Base-by-base conservation (phyloP, 768 basidiomycete species). In the Fomitopsis serialis region DNA sequence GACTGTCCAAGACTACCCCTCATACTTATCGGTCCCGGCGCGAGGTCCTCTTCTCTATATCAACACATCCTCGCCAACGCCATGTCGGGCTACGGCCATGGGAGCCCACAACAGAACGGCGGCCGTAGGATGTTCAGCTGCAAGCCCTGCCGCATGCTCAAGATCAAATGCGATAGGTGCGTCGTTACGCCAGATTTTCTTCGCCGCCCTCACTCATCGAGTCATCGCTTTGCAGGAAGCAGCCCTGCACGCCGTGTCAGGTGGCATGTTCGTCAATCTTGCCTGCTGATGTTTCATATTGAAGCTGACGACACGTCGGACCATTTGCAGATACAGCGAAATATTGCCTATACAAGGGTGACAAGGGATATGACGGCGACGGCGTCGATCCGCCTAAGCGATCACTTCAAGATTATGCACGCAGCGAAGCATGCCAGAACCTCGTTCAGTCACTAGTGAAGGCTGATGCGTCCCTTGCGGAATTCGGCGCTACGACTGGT, bases 111-210 rank as follows among this genome's bases (percentile, higher is more conserved):
- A 40, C 29, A 32, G 6, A 40, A 40, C 37, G 37, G 37, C 37
- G 19, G 15, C 0, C 77, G 90, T 54, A 92, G 92, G 65, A 89
- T 89, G n/a, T 90, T 92, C 61, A 92, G 92, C 71, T 92, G 90
- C 65, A 89, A 89, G 61, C 90, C 90, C 2, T 92, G 90, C 72
- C 78, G 90, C 64, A 86, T 84, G 61, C 87, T 84, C 75, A 90
- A 91, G 71, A 80, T 92, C 61, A 91, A 92, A 71, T 92, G 90
- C 73, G 90, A 92, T 70, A 84, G 89, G 89, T 86, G 53, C 42
- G 71, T 68, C 37, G 37, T 15, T 15, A 15, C 13, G 13, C 37
- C 29, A 11, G 29, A 5, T 11, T 32, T 5, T 11, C 11, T 32
- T 32, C 37, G 37, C 15, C 37, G 37, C 6, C 15, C 37, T 11